A percentile compares a stretch with the other conserved stretches of the same genome.
These are phyloP conservation scores for Lonicera japonica DNA, from an alignment of 129 eudicot genomes.

Conservation along the genomic window DNA sequence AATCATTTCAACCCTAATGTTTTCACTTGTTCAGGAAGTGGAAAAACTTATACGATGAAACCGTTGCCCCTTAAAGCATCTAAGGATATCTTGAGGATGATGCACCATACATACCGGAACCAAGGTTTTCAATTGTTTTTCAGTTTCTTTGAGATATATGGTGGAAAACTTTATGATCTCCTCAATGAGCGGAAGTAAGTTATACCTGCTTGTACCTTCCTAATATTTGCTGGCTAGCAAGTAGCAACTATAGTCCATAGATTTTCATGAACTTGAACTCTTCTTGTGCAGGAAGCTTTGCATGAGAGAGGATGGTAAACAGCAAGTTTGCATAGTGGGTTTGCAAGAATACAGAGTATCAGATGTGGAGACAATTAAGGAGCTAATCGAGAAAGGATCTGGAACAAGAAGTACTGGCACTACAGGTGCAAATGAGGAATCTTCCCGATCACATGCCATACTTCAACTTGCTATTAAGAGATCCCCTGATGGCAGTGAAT, in stretches of 20 bases:
- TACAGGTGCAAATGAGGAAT: constrained; percentile 86
- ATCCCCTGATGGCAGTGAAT: constrained; percentile 44
- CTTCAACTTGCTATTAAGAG: constrained; percentile 69
- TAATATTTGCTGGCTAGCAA: not conserved
- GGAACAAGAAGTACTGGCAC: constrained; percentile 73
- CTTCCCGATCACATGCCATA: constrained; percentile 78
- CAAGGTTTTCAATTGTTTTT: constrained; percentile 63
- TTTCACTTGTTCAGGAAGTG: constrained; percentile 42
- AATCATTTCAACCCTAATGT: no score
- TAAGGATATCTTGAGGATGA: constrained; percentile 44
- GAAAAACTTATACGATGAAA: constrained; percentile 82
- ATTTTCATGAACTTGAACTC: not conserved
- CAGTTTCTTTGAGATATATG: constrained; percentile 79
- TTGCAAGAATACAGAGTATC: constrained; percentile 57
- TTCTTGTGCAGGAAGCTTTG: constrained; percentile 44
- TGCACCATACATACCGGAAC: constrained; percentile 45
- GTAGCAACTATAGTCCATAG: not conserved
- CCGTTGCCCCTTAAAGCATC: constrained; percentile 78
- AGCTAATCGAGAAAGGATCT: constrained; percentile 64
- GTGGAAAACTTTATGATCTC: constrained; percentile 76
- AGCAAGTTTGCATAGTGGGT: constrained; percentile 78
- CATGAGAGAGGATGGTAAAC: constrained; percentile 84
- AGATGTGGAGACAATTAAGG: constrained; percentile 44
- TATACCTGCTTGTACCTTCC: not conserved
- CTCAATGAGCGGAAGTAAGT: constrained; percentile 62